Conservation (phyloP, 202 grass and related monocot genomes). For the Eragrostis tef region DNA sequence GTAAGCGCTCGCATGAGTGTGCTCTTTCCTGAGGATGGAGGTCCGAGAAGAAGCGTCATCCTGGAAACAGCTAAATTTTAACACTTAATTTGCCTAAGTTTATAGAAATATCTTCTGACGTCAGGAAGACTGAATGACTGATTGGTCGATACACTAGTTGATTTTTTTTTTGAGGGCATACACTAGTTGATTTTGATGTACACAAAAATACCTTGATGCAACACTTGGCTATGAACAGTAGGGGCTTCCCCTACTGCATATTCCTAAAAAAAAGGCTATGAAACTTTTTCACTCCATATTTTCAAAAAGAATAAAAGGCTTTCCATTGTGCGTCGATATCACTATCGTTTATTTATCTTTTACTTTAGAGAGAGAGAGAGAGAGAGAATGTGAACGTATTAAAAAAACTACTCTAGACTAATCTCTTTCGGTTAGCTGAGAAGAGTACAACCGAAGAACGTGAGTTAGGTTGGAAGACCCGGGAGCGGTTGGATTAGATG, state of each 20-base stretch:
- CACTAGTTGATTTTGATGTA: not conserved
- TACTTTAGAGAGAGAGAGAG: not conserved
- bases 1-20: conserved; percentile 74
- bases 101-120: not conserved
- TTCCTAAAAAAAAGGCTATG: too few relatives aligned
- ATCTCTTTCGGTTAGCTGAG: conserved; percentile 10
- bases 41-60: conserved; percentile 94
- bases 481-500: conserved; percentile 33
- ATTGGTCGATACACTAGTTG: not conserved
- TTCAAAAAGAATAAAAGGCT: not conserved
- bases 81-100: not conserved
- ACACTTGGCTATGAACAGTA: not conserved
- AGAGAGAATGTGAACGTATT: not conserved
- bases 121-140: not conserved
- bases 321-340: not conserved
- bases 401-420: not conserved
- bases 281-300: not conserved
- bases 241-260: too few relatives aligned
- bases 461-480: not conserved
- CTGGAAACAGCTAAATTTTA: conserved; percentile 47
- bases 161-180: too few relatives aligned
- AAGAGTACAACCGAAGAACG: not conserved
- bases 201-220: not conserved
- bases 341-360: not conserved
- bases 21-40: conserved; percentile 87